A percentile compares a stretch with the other conserved stretches of the same genome.
These are phyloP conservation scores for Ascocoryne sarcoides DNA, from an alignment of 2,329 filamentous ascomycete species.

Conservation along the genomic window DNA sequence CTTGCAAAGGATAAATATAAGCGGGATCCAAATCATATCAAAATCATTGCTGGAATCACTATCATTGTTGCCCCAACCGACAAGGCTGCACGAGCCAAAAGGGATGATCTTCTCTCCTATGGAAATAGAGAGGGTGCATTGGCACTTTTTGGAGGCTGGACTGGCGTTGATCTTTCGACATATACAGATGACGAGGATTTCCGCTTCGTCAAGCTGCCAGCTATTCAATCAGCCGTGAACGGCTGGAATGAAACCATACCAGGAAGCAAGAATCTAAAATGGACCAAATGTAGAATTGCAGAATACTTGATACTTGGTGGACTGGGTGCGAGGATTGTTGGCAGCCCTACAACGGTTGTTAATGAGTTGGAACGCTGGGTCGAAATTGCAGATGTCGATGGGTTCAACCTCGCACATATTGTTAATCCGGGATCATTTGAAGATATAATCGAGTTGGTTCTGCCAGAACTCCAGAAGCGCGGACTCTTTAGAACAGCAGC, in stretches of 20 bases:
- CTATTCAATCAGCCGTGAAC: slow-evolving; percentile 30
- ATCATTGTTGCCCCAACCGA: slow-evolving; percentile 55
- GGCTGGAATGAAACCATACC: slow-evolving; percentile 47
- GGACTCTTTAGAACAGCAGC: slow-evolving; percentile 47
- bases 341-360: slow-evolving; percentile 7
- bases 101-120: slow-evolving; percentile 49
- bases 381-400: slow-evolving; percentile 8
- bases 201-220: slow-evolving; percentile 34
- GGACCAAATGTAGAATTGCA: slow-evolving; percentile 55
- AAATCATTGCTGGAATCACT: slow-evolving; percentile 7
- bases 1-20: slow-evolving; percentile 41
- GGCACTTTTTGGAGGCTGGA: slow-evolving; percentile 67
- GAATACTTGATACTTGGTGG: slow-evolving; percentile 8
- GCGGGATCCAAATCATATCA: slow-evolving; percentile 38
- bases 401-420: slow-evolving; percentile 33
- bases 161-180: slow-evolving; percentile 47
- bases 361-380: slow-evolving; percentile 11
- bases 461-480: slow-evolving; percentile 52
- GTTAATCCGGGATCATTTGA: slow-evolving; percentile 54
- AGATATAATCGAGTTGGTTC: slow-evolving; percentile 54
- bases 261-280: slow-evolving; percentile 44
- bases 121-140: slow-evolving; percentile 56
- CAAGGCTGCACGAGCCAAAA: slow-evolving; percentile 55
- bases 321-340: slow-evolving; percentile 2
- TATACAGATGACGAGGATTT: slow-evolving; percentile 12